Base-by-base conservation (phyloP, 768 basidiomycete genomes). In the Boletellus ananas region DNA sequence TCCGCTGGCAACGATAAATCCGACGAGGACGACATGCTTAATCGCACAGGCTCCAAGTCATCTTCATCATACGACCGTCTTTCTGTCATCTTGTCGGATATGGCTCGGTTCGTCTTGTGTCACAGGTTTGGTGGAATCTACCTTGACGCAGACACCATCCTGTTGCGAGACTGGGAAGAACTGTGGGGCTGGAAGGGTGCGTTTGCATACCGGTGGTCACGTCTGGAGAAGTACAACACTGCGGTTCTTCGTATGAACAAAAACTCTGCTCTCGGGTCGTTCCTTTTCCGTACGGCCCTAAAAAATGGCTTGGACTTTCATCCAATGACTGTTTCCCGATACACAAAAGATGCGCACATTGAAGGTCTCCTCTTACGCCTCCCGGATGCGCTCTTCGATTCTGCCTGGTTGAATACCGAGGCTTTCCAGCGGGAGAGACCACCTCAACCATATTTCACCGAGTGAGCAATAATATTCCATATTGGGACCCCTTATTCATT, bases 101-200 rank as follows among this genome's bases (percentile, higher is more conserved):
- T 98, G 87, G 95, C 92, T 16, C 86, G 95, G 20, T 99, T 98
- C 67, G 85, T 98, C 49, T 77, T 99, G n/a, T 94, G 91, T 54
- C 91, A 99, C 68, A 86, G 94, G 18, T 98, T 88, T 61, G 95
- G 96, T 20, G 95, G 95, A 13, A 89, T 94, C 43, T 99, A 98
- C 64, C 83, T 99, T 45, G 95, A 99, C 61, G 94, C 94, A 10
- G 96, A 98, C 65, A 97, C 93, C 9, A 82, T 99, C 56, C 83
- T 99, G 58, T 71, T 99, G 29, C 86, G 96, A 18, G 95, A 99
- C 63, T 99, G 96, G 96, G 94, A 96, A 65, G 95, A 98, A 58
- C 74, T 99, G 6, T 97, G 92, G 92, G 92, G 91, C 25, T 96
- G 90, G 87, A 83, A 86, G 59, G 94, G 94, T 34, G 93, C 94